Base-by-base conservation (phyloP, 306 rosid species). In the Hippophae gyantsensis region DNA sequence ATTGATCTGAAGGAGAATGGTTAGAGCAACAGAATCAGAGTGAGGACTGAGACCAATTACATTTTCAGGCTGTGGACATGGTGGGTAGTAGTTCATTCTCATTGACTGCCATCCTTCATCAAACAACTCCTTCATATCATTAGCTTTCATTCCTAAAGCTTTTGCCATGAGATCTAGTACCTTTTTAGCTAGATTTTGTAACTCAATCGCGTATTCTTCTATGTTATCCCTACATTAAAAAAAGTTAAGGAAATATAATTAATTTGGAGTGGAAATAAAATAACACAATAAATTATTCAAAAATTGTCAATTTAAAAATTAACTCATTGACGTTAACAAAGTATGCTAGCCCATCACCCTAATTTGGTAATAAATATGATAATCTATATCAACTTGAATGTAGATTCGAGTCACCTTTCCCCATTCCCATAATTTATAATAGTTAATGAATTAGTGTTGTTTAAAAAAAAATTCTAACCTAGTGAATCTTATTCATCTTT, bases 61-160 rank as follows among this genome's bases (percentile, higher is more conserved):
- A 40, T 61, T 49, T 13, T 78, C 76, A 7, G 82, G 75, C 13
- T 72, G 70, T 4, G 74, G 74, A 57, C 82, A 77, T 48, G 78
- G 82, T 46, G 81, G 75, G 65, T 77, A 72, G 48, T 64, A 77
- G 43, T 77, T 77, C 65, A 77, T 72, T 18, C 82, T 72, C 54
- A 73, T 46, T 14, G 48, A 18, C 3, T 69, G 64, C 13, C 8
- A 6, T 45, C 81, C 77, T 32, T 71, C 71, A 9, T 56, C 74
- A 57, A 70, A 62, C 45, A 76, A 14, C 14, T 63, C 58, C 6
- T 40, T 62, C 67, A 71, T 76, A 6, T 67, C 67, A 3, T 48
- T 8, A 7, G 43, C 9, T 2, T 76, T 61, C 74, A 76, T 59
- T 23, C 46, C 52, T 27, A 72, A 43, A 52, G 75, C 66, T 52